Base-by-base conservation (phyloP, 805 yeast genomes). In the Candida ipomoeae region DNA sequence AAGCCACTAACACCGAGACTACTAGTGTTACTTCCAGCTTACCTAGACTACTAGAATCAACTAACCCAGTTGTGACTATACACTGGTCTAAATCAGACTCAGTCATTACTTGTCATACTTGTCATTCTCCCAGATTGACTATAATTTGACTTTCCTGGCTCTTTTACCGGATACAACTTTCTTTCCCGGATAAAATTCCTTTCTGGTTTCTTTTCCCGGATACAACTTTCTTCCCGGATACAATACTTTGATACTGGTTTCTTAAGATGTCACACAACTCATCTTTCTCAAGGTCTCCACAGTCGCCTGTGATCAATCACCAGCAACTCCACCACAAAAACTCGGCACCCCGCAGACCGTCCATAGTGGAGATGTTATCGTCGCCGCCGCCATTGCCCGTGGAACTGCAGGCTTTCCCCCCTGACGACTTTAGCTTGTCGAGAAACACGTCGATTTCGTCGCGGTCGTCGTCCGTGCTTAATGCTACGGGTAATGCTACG, bases 301-400 rank as follows among this genome's bases (percentile, higher is more conserved):
- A 46, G 36, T 53, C 55, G 42, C 61, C 61, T n/a, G 46, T 50
- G 41, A 53, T 48, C 42, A 54, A 46, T 37, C 56, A 50, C 35
- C 55, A 48, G 40, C 60, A 55, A 44, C 54, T 57, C 40, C 57
- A 53, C 3, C 57, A 55, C 49, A 56, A 52, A 37, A 34, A 48
- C 45, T 41, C 50, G 31, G 60, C 64, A 5, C 61, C 70, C n/a
- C 59, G 77, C 32, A 72, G 84, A 55, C 79, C 88, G 0, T 84
- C 90, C 6, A 85, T 86, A 44, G 92, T 84, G 39, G 92, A 86
- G 63, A 69, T 86, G 70, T 69, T 86, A 34, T 81, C 87, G 14
- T 81, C 90, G 4, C 94, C 94, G 0, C 94, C 92, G 2, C 86
- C 85, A 1, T 64, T 85, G 49, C 79, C 82, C 5, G 49, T 42